Base-by-base conservation (phyloP, 768 basidiomycete genomes). In the Amanita subjunquillea region DNA sequence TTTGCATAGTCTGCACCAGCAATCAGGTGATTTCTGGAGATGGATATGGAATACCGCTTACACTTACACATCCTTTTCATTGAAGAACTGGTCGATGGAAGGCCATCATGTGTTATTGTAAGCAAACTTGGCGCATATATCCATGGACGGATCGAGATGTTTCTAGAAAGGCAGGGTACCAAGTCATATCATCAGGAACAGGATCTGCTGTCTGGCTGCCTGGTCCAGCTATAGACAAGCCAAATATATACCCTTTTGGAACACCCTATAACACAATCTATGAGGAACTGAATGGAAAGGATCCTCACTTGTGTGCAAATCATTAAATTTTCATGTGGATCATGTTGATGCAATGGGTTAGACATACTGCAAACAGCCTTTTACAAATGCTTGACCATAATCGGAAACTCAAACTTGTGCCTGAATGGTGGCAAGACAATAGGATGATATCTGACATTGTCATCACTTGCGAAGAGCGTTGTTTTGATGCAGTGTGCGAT, bases 1-100 rank as follows among this genome's bases (percentile, higher is more conserved):
- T 98, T 70, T 98, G 96, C 63, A 91, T 99, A 7, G 96, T 98
- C 30, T 99, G 96, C 64, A 95, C 96, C n/a, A 97, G 92, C 63
- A 99, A 99, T 63, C 91, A 98, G 73, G 94, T 89, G 65, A 55
- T 54, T 39, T 56, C 43, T 45, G n/a, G 48, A 27, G 23, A 41
- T 23, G 39, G 8, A 29, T 43, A 5, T 15, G 12, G 37, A 9
- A 20, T 42, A 46, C 22, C 44, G 50, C 17, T 17, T 17, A n/a
- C 17, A 22, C 51, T 29, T 40, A n/a, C 38, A 47, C 46, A 29
- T 29, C 27, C 27, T 7, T 32, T 32, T 4, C 32, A 34, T n/a
- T 45, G 54, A 59, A 96, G 93, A 96, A 96, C 64, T 84, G 94
- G 45, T 95, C 93, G 1, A 99, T 99, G 96, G 96, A 98, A 69